A percentile compares a stretch with the other conserved stretches of the same genome.
Conservation (phyloP, 148 eudicot species). For the Spergularia marina region DNA sequence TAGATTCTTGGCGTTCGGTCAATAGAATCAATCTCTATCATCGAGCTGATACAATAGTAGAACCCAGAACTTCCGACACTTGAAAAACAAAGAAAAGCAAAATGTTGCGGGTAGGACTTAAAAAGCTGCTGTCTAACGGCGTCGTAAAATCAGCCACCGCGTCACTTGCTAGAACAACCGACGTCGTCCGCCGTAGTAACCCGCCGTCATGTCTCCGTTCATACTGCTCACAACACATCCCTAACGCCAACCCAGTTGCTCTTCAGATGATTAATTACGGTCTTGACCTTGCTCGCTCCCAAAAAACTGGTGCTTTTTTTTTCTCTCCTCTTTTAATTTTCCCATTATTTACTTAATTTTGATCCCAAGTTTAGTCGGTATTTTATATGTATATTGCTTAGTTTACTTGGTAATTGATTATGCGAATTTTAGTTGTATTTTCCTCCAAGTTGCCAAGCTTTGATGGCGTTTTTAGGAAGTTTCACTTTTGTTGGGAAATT, state of each 20-base stretch:
- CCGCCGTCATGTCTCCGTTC: conserved; percentile 22
- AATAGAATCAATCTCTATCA: too few species aligned
- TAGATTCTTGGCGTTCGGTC: too few species aligned
- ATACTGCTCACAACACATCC: conserved; percentile 29
- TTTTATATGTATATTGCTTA: too few species aligned
- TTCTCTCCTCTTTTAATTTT: conserved; percentile 1
- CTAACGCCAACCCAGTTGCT: conserved; percentile 56
- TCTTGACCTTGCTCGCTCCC: conserved; percentile 57
- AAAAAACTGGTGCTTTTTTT: conserved; percentile 57
- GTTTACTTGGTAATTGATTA: too few species aligned
- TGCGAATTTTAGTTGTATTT: too few species aligned
- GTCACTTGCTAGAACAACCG: conserved; percentile 1
- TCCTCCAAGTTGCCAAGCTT: too few species aligned
- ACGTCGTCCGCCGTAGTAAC: not conserved
- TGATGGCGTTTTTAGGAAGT: too few species aligned
- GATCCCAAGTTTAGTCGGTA: not conserved
- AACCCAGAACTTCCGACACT: not conserved
- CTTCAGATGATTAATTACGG: conserved; percentile 81
- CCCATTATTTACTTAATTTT: not conserved
- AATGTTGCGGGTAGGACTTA: conserved; percentile 29
- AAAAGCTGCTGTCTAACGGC: conserved; percentile 12
- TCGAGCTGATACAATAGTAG: not conserved
- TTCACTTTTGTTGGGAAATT: too few species aligned
- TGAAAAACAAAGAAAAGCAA: not conserved
- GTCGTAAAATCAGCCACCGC: conserved; percentile 3